phyloP scores from a whole-genome alignment of 768 basidiomycete species.

The Cystobasidium ongulense region DNA sequence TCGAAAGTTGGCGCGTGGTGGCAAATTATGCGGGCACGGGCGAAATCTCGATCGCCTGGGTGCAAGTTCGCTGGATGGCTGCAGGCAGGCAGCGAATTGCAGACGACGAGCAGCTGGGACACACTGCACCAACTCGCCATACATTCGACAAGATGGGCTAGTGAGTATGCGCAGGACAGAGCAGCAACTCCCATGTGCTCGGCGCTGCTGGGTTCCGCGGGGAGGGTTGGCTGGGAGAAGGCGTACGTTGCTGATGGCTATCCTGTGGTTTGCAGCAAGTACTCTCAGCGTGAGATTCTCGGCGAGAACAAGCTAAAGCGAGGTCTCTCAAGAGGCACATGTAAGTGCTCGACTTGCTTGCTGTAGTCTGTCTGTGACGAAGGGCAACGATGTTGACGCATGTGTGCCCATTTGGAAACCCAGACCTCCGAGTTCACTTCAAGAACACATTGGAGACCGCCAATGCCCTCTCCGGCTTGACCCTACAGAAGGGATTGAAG shows the following conservation, averaged over 20 bases:
- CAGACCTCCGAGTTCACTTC: slow-evolving; percentile 91
- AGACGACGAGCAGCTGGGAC: neutral
- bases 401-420: slow-evolving; percentile 42
- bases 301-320: slow-evolving; percentile 10
- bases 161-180: neutral
- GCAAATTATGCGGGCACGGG: neutral
- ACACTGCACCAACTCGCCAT: neutral
- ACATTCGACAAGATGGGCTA: neutral
- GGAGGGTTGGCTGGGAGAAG: neutral
- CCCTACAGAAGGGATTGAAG: slow-evolving; percentile 84
- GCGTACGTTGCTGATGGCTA: neutral
- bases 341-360: neutral
- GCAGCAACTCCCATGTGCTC: neutral
- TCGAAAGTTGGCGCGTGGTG: neutral
- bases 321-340: slow-evolving; percentile 39
- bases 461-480: slow-evolving; percentile 82
- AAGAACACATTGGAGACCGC: slow-evolving; percentile 97
- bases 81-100: neutral
- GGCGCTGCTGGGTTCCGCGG: neutral
- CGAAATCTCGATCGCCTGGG: neutral
- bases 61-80: neutral
- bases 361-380: too few species aligned
- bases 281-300: neutral
- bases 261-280: neutral
- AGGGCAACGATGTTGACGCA: too few species aligned